Percentiles rank a stretch among this genome's conserved stretches.
Conservation (phyloP, 1,139 yeast species). For the Protomyces arabidopsidicola region DNA sequence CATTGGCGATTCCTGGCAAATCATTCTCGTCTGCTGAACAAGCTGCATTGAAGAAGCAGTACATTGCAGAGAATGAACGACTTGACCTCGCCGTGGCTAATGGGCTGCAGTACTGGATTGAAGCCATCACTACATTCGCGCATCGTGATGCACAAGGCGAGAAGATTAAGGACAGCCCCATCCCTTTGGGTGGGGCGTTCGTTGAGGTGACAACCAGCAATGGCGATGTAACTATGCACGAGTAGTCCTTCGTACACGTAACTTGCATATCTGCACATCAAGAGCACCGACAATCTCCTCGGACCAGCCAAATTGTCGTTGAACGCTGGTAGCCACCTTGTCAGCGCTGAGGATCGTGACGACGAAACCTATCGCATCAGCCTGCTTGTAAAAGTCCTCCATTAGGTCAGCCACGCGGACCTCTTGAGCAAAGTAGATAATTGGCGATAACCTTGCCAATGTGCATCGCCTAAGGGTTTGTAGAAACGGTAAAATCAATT, state of each 20-base stretch:
- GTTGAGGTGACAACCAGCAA: not conserved
- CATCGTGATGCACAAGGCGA: conserved; percentile 34
- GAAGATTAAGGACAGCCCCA: not conserved
- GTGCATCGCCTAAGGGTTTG: not conserved
- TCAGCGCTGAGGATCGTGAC: not conserved
- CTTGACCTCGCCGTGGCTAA: conserved; percentile 35
- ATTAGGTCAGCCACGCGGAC: not conserved
- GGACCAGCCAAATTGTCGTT: not conserved
- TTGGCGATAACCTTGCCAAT: not conserved
- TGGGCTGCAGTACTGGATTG: conserved; percentile 41
- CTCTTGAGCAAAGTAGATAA: conserved; percentile 14
- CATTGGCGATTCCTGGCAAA: not conserved
- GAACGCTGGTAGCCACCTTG: not conserved
- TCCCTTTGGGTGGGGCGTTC: not conserved
- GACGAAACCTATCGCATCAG: not conserved
- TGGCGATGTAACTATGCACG: conserved; percentile 13
- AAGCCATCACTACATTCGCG: conserved; percentile 42
- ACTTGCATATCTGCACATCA: conserved; percentile 5
- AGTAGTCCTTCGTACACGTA: not conserved
- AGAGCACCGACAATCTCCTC: not conserved
- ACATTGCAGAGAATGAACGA: conserved; percentile 37
- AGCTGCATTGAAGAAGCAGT: conserved; percentile 35
- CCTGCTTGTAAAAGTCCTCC: not conserved
- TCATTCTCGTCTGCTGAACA: conserved; percentile 32
- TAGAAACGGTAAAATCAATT: not conserved